These are phyloP conservation scores for Hypoxylon sp. DNA, from an alignment of 2,329 filamentous ascomycete genomes.

Conservation along the genomic window DNA sequence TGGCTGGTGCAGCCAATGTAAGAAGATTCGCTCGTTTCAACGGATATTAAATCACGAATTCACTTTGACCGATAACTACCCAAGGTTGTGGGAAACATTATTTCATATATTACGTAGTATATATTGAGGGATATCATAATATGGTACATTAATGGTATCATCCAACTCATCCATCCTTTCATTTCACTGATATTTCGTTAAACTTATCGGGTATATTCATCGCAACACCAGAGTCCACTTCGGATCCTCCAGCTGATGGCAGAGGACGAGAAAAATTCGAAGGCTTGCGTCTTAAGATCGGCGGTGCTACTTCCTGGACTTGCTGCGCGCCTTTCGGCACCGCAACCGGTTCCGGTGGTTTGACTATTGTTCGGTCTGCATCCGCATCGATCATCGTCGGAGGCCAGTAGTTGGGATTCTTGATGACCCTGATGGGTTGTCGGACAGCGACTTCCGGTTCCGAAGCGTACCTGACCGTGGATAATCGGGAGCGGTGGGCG, in stretches of 20 bases:
- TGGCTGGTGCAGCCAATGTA: conserved; percentile 6
- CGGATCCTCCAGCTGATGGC: conserved; percentile 24
- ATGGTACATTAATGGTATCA: conserved; percentile 32
- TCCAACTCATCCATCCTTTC: neutral
- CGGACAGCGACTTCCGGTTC: conserved; percentile 49
- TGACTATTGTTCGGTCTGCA: conserved; percentile 6
- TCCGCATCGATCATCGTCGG: conserved; percentile 6
- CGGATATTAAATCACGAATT: too few relatives aligned
- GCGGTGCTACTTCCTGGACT: conserved; percentile 23
- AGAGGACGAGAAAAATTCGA: conserved; percentile 50
- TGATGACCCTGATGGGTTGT: conserved; percentile 46
- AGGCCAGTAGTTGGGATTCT: conserved; percentile 45
- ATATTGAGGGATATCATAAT: conserved; percentile 21
- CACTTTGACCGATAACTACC: too few relatives aligned
- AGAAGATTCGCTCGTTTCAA: too few relatives aligned
- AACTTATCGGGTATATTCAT: conserved; percentile 33
- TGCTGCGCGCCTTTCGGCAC: conserved; percentile 30
- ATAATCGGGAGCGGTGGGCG: conserved; percentile 45
- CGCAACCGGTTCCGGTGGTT: conserved; percentile 37
- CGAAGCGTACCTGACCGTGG: conserved; percentile 49
- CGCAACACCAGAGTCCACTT: conserved; percentile 31
- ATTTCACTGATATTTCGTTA: conserved; percentile 12
- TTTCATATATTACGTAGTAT: neutral
- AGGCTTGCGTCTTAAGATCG: conserved; percentile 32
- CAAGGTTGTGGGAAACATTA: neutral